Base-by-base conservation (phyloP, 164 flowering plant species). In the Magnolia kwangsiensis region DNA sequence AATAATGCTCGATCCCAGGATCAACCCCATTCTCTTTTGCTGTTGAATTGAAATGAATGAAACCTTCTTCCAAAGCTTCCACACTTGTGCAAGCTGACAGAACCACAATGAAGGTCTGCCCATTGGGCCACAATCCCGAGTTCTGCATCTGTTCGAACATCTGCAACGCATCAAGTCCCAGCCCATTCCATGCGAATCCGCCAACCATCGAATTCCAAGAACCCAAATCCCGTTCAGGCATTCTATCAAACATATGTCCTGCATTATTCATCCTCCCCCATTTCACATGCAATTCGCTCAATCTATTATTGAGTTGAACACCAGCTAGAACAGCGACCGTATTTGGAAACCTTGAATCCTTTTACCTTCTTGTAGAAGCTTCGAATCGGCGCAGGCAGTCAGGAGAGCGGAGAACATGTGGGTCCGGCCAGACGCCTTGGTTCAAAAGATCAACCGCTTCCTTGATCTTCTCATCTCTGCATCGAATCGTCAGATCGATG, bases 131-230 rank as follows among this genome's bases (percentile, higher is more conserved):
- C 75, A 90, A 67, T 1, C 91, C 90, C 21, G 72, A 27, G n/a
- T 83, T 78, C 82, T 85, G 82, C 95, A 91, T 88, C 85, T 88
- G 85, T 72, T 90, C 90, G 84, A 84, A 92, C 85, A 92, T 27
- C 74, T 87, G 87, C 81, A 91, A 79, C 5, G 90, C 97, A 50
- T 92, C 93, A 81, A 91, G 95, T 27, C 93, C 97, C 75, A 85
- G 64, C 7, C 84, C 87, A 77, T 89, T 90, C n/a, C 72, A 69
- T 0, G 90, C 93, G 82, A 82, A 91, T 67, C 87, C 91, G 66
- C 80, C 70, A 16, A 92, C 87, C 93, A 89, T 86, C 82, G 86
- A 76, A 82, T 91, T 88, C 95, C 97, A 92, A 1, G 97, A 82
- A 66, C 90, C 88, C 79, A 91, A 77, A 76, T 84, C 82, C 81